Evolutionary conservation across 768 basidiomycete species (phyloP), one percentile per base, ranked within the genome.

Genomic region (Asterophora lycoperdoides): DNA sequence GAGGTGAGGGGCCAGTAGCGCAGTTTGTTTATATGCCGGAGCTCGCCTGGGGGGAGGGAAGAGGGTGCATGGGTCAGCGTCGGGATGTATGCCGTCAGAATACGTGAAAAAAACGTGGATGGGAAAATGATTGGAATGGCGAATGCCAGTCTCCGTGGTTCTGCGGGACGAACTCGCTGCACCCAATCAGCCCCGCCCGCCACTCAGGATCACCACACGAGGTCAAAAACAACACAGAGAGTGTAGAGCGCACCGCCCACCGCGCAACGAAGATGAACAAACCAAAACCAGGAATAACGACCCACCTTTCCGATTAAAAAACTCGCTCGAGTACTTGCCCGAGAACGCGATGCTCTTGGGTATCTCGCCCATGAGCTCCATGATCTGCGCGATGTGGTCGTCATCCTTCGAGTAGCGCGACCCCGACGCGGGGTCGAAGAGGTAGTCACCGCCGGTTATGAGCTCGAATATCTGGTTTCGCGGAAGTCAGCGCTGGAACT

Each of bases 341-440:
- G 82, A 78, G 59, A 95, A 81, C 2, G 93, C 93, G 35, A 98
- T 71, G 41, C 73, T 73, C 61, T 83, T 83, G 1, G 93, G 92
- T 35, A 95, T 78, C 56, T 96, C 92, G 37, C 94, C 95, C 62
- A 97, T 74, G 9, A 98, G 77, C 69, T 99, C 95, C 66, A 97
- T 91, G 55, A 98, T 91, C 71, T 99, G 96, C 3, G 96, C 95
- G 52, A 98, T 91, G 61, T 99, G 94, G 62, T 93, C 89, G 64
- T 94, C 93, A 67, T 95, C 92, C 66, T 98, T 98, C 71, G 86
- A 90, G 63, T 96, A 97, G 35, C 93, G 83, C 41, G 90, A 85
- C 2, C 95, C 95, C 1, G 90, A 89, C 17, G 93, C 93, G 0
- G 95, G 95, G 63, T 98, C 96, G 63, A 99, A 99, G 32, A 99